These are phyloP conservation scores for Aphanoascus verrucosus DNA, from an alignment of 2,329 filamentous ascomycete genomes.

Conservation along the genomic window DNA sequence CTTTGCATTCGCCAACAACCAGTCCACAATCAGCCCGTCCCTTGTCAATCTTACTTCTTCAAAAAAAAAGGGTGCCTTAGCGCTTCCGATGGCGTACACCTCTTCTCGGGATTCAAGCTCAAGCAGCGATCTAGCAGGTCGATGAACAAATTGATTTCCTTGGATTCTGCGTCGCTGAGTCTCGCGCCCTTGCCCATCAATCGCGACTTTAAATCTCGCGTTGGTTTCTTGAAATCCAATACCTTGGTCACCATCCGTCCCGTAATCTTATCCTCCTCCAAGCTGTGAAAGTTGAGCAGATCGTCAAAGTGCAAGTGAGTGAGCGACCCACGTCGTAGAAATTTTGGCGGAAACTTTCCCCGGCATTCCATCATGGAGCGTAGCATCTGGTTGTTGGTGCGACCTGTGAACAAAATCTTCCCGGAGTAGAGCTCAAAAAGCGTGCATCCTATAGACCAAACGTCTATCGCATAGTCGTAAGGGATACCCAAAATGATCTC, in stretches of 20 bases:
- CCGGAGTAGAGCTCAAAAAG: conserved; percentile 95
- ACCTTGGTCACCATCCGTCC: conserved; percentile 55
- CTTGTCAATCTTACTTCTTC: conserved; percentile 5
- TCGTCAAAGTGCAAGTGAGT: conserved; percentile 74
- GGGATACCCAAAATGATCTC: conserved; percentile 96
- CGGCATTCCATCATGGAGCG: conserved; percentile 92
- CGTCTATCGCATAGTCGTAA: conserved; percentile 87
- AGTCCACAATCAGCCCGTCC: not conserved
- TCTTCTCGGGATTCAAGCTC: conserved; percentile 81
- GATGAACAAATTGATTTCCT: conserved; percentile 71
- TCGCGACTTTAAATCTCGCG: conserved; percentile 69
- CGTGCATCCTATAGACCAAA: conserved; percentile 97
- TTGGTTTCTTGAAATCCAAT: conserved; percentile 52
- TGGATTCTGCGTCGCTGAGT: conserved; percentile 61
- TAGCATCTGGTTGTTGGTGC: conserved; percentile 97
- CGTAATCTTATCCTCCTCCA: conserved; percentile 78
- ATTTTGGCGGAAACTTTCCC: conserved; percentile 79
- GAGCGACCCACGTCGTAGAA: conserved; percentile 72
- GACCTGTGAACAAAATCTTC: conserved; percentile 89
- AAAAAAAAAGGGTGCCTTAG: conserved; percentile 77
- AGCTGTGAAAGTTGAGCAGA: conserved; percentile 68
- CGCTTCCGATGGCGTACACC: conserved; percentile 76
- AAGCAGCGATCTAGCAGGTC: conserved; percentile 84
- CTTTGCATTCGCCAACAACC: not conserved
- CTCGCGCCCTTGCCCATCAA: conserved; percentile 61